Conservation (phyloP, 441 rosid species). For the Populus hybrid region DNA sequence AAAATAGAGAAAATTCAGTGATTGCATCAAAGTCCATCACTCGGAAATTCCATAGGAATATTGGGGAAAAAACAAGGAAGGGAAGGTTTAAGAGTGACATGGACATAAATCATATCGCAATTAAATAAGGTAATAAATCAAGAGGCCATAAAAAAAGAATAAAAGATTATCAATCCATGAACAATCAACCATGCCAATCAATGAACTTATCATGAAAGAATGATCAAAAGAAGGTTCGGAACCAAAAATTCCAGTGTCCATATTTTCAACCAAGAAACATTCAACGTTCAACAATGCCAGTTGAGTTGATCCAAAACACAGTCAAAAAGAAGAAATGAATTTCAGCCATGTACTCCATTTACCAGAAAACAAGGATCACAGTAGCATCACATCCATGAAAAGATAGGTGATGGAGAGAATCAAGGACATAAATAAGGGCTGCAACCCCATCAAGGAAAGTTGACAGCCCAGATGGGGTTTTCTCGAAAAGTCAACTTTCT, state of each 20-base stretch:
- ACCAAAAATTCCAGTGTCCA: neutral
- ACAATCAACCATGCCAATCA: neutral
- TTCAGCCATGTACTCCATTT: neutral
- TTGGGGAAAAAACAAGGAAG: neutral
- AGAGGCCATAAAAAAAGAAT: neutral
- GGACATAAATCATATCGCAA: neutral
- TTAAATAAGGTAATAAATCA: neutral
- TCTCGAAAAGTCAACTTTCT: constrained; percentile 30
- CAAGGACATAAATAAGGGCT: constrained; percentile 10
- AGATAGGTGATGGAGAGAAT: constrained; percentile 1
- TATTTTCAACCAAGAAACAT: neutral
- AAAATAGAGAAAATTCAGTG: neutral
- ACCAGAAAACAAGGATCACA: constrained; percentile 2
- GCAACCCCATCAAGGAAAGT: constrained; percentile 10
- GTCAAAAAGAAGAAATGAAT: neutral
- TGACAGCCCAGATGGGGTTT: constrained; percentile 23
- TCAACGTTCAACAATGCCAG: neutral
- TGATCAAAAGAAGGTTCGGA: neutral
- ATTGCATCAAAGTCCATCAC: constrained; percentile 3
- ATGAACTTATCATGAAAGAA: neutral
- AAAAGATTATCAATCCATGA: neutral
- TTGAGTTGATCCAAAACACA: neutral
- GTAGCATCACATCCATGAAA: neutral
- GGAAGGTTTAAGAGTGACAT: neutral
- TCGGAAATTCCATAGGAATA: neutral